phyloP scores from a whole-genome alignment of 208 protist genomes.

The Acanthamoeba sp. region DNA sequence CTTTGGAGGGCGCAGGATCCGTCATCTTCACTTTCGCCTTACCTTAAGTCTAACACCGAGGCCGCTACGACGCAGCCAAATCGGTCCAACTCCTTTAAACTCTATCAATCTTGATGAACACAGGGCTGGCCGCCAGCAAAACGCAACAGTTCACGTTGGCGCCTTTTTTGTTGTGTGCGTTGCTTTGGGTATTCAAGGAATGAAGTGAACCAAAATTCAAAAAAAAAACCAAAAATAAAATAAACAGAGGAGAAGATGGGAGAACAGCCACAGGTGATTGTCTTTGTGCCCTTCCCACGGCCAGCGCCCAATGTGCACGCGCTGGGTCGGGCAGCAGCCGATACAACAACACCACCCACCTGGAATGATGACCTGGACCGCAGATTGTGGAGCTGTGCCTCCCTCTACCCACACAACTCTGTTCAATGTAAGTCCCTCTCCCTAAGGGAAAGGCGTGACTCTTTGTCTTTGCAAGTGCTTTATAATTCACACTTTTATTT shows the following conservation, averaged over 20 bases:
- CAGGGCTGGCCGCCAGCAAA: too few relatives aligned
- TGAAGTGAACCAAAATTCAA: background rate
- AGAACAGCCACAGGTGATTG: background rate
- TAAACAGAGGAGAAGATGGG: background rate
- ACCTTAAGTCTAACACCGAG: too few relatives aligned
- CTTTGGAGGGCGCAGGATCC: slow-evolving; percentile 25
- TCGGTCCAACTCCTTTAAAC: too few relatives aligned
- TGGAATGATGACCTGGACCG: background rate
- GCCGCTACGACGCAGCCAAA: too few relatives aligned
- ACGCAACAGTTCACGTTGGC: too few relatives aligned
- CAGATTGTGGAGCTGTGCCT: slow-evolving; percentile 8
- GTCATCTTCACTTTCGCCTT: background rate
- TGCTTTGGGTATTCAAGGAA: too few relatives aligned
- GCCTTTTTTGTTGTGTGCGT: too few relatives aligned
- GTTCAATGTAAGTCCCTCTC: background rate
- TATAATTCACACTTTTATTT: background rate
- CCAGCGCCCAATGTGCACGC: background rate
- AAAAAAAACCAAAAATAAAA: background rate
- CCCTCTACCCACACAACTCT: slow-evolving; percentile 3
- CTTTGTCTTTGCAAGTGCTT: too few relatives aligned
- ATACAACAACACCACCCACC: background rate
- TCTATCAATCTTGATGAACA: too few relatives aligned
- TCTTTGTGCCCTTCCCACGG: background rate
- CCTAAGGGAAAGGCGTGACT: background rate
- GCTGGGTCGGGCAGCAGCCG: background rate